phyloP scores from a whole-genome alignment of 163 green algal species.

The Scenedesmus sp. region DNA sequence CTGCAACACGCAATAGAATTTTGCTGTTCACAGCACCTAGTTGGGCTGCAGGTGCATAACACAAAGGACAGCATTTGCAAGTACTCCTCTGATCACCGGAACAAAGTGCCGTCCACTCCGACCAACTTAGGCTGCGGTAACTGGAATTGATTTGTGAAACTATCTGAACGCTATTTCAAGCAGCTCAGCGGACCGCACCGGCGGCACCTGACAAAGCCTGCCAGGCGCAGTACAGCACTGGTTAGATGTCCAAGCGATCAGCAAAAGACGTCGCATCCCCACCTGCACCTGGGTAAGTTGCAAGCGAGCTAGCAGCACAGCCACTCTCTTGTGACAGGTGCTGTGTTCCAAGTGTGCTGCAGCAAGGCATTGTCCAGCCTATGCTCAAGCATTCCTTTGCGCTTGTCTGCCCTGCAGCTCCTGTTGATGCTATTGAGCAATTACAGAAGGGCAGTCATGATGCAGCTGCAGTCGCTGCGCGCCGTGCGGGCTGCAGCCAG shows the following conservation, averaged over 20 bases:
- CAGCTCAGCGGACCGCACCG: neutral
- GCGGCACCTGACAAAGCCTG: neutral
- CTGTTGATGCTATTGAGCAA: neutral
- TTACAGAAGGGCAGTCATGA: neutral
- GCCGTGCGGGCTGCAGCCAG: neutral
- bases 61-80: too few relatives aligned
- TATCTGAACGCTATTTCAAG: neutral
- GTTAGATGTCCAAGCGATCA: slow-evolving; percentile 1
- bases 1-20: too few relatives aligned
- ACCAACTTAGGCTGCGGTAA: too few relatives aligned
- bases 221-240: neutral
- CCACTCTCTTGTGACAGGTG: neutral
- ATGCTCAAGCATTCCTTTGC: slow-evolving; percentile 6
- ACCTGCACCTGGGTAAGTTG: neutral
- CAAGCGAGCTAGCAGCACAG: neutral
- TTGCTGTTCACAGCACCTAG: too few relatives aligned
- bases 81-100: too few relatives aligned
- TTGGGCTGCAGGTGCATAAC: too few relatives aligned
- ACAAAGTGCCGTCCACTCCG: too few relatives aligned
- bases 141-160: too few relatives aligned
- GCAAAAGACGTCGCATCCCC: neutral
- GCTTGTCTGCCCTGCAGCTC: slow-evolving; percentile 8
- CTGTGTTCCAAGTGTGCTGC: neutral
- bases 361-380: neutral
- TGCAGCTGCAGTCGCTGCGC: neutral